Evolutionary conservation across 73 alveolate genomes (phyloP).

Genomic region (Paramecium octaurelia): DNA sequence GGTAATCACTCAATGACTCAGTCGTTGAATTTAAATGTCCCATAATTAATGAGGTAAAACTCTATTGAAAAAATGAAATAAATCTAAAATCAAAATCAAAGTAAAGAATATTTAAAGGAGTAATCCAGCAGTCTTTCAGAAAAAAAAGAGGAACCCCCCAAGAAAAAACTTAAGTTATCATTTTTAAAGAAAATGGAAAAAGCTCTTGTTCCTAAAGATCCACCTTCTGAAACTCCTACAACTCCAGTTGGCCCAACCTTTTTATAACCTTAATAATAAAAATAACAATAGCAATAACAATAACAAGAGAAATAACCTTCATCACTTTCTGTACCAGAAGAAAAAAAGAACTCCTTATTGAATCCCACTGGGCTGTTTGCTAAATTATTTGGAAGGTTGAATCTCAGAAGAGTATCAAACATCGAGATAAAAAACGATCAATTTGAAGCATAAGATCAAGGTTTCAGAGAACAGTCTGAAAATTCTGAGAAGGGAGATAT

Average conservation of each 20-base stretch:
- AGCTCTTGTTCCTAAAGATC: not conserved
- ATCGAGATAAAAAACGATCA: constrained; percentile 7
- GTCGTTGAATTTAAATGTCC: not conserved
- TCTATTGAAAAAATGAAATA: not conserved
- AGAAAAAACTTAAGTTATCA: not conserved
- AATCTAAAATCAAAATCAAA: too few relatives aligned
- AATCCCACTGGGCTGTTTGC: not conserved
- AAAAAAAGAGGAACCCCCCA: not conserved
- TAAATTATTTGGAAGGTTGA: not conserved
- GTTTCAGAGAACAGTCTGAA: not conserved
- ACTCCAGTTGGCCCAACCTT: not conserved
- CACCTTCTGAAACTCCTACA: not conserved
- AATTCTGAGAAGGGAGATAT: not conserved
- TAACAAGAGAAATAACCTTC: not conserved
- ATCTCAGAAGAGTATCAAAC: constrained; percentile 39
- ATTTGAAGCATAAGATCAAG: constrained; percentile 27
- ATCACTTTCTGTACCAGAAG: not conserved
- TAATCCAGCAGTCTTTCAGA: not conserved
- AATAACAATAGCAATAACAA: too few relatives aligned
- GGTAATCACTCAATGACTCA: not conserved
- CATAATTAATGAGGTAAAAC: constrained; percentile 3
- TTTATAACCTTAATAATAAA: not conserved
- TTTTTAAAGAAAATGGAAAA: constrained; percentile 28
- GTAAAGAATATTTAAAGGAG: not conserved
- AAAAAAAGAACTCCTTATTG: not conserved